These are phyloP conservation scores for Epichloe gansuensis DNA, from an alignment of 2,329 filamentous ascomycete genomes.

Conservation along the genomic window DNA sequence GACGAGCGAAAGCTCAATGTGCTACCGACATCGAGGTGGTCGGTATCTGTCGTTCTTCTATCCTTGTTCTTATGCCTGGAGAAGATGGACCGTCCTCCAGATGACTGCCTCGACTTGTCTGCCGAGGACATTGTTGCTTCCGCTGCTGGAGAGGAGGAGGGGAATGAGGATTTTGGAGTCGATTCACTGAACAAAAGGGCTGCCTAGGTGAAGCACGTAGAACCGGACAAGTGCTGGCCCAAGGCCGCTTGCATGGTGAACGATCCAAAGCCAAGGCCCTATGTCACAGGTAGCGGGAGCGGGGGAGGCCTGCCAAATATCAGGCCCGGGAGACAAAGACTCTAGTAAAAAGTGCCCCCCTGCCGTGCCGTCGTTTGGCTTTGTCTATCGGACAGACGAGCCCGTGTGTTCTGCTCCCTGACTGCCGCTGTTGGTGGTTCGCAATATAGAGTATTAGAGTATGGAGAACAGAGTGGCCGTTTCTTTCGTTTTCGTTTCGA, in stretches of 20 bases:
- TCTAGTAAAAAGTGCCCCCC: not conserved
- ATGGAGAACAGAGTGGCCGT: not conserved
- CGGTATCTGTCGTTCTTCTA: slow-evolving; percentile 47
- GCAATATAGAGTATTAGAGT: not conserved
- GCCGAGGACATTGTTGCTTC: slow-evolving; percentile 42
- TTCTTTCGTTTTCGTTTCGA: not conserved
- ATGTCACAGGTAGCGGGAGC: slow-evolving; percentile 3
- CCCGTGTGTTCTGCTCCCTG: not conserved
- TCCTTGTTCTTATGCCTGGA: slow-evolving; percentile 74
- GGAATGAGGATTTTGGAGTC: not conserved
- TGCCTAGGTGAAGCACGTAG: slow-evolving; percentile 19
- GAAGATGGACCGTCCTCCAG: slow-evolving; percentile 68
- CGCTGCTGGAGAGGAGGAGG: not conserved
- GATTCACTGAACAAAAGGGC: slow-evolving; percentile 4
- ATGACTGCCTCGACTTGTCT: slow-evolving; percentile 73
- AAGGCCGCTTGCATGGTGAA: slow-evolving; percentile 29
- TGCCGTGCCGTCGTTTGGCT: not conserved
- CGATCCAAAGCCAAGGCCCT: slow-evolving; percentile 6
- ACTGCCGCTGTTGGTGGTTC: not conserved
- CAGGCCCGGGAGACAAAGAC: not conserved
- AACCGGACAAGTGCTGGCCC: slow-evolving; percentile 22
- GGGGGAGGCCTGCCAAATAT: slow-evolving; percentile 2
- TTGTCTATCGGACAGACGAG: not conserved
- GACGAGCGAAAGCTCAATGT: slow-evolving; percentile 56
- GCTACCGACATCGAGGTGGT: slow-evolving; percentile 46